A percentile compares a stretch with the other conserved stretches of the same genome.
These are phyloP conservation scores for Symbiodinium pilosum DNA, from an alignment of 73 alveolate genomes.

Conservation along the genomic window DNA sequence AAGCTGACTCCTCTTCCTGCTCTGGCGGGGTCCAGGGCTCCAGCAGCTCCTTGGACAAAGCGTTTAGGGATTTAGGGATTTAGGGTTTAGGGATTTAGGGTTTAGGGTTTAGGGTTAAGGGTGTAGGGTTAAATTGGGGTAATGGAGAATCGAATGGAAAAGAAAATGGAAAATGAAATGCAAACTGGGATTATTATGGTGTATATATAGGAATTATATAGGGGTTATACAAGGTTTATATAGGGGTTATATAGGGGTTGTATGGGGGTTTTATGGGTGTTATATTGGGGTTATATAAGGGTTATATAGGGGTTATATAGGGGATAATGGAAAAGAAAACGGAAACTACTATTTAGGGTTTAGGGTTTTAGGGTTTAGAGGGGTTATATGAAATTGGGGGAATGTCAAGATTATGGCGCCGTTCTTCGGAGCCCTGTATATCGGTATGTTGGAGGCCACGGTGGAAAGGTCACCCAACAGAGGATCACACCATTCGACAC, in stretches of 20 bases:
- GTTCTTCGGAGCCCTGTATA: no score
- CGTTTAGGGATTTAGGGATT: neutral
- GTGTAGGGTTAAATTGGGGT: neutral
- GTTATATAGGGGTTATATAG: neutral
- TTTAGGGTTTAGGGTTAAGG: neutral
- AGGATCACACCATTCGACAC: no score
- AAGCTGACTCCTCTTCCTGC: neutral
- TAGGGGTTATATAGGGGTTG: neutral
- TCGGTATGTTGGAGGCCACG: no score
- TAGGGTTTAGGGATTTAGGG: neutral
- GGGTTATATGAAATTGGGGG: no score
- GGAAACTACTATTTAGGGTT: neutral
- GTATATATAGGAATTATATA: no score
- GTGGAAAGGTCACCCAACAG: no score
- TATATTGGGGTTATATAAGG: neutral
- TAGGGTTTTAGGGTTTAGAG: neutral
- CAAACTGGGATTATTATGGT: no score
- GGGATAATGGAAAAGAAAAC: neutral
- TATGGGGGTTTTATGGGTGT: neutral
- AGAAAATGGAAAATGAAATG: no score
- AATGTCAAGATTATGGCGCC: no score
- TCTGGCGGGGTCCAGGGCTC: constrained; percentile 19
- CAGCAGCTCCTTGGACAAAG: neutral
- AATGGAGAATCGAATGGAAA: no score
- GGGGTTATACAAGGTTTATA: neutral